Evolutionary conservation across 371 early-diverging fungal genomes (phyloP).

Genomic region (Amoeboaphelidium protococcarum): DNA sequence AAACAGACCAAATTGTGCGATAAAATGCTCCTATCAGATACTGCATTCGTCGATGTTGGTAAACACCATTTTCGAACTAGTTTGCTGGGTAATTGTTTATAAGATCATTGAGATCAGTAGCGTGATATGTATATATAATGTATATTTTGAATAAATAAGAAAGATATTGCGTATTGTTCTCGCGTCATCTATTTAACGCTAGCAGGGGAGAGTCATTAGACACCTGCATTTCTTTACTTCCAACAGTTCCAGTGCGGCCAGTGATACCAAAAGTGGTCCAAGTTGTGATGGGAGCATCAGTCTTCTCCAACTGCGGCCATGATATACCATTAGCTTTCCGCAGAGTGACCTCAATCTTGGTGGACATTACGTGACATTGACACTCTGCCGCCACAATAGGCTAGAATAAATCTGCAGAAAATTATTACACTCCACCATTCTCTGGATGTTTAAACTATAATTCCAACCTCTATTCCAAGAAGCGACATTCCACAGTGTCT

Average conservation of each 20-base stretch:
- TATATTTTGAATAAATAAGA: too few species aligned
- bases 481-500: constrained; percentile 29
- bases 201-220: not conserved
- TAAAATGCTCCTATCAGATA: too few species aligned
- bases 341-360: constrained; percentile 62
- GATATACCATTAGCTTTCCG: constrained; percentile 55
- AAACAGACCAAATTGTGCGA: too few species aligned
- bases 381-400: constrained; percentile 35
- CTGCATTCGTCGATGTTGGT: too few species aligned
- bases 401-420: constrained; percentile 28
- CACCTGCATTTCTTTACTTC: constrained; percentile 1
- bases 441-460: not conserved
- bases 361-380: constrained; percentile 37
- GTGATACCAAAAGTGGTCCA: constrained; percentile 59
- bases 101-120: too few species aligned
- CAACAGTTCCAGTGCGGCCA: constrained; percentile 4
- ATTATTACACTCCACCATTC: constrained; percentile 28
- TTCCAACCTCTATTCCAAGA: constrained; percentile 16
- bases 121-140: too few species aligned
- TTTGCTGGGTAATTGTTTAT: too few species aligned
- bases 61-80: too few species aligned
- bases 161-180: too few species aligned
- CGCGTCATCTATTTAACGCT: not conserved
- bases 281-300: constrained; percentile 18
- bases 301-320: constrained; percentile 60